Percentiles rank a stretch among this genome's conserved stretches.
Conservation (phyloP, 148 eudicot genomes). For the Heliamphora exappendiculata region DNA sequence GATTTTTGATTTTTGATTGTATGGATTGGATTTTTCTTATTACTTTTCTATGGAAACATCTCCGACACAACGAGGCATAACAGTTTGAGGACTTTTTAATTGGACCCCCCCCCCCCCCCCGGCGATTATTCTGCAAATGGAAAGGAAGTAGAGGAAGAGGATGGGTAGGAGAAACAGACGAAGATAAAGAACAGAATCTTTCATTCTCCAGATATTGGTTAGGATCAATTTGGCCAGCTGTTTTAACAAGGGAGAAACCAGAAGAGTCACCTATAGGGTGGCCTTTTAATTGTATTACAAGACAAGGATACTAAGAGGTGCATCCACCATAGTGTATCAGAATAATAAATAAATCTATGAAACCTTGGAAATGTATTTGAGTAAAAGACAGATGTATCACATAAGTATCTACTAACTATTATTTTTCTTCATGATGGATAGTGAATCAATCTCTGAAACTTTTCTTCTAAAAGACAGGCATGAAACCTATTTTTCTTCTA, state of each 20-base stretch:
- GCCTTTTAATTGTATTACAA: not conserved
- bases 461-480: not conserved
- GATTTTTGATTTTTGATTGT: too few species aligned
- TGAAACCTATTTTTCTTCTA: not conserved
- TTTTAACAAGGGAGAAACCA: not conserved
- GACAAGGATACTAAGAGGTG: not conserved
- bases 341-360: not conserved
- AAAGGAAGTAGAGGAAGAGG: too few species aligned
- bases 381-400: not conserved
- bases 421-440: not conserved
- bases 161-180: not conserved
- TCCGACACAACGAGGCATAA: not conserved
- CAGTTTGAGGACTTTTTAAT: not conserved
- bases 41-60: too few species aligned
- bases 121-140: too few species aligned
- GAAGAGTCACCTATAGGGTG: not conserved
- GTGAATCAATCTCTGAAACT: not conserved
- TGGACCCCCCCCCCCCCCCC: too few species aligned
- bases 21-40: not conserved
- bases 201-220: not conserved
- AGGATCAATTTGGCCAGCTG: not conserved
- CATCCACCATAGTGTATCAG: not conserved
- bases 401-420: not conserved
- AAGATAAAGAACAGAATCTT: not conserved
- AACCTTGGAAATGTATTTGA: not conserved